phyloP scores from a whole-genome alignment of 1,284 basidiomycete species.

The Puccinia triticina region DNA sequence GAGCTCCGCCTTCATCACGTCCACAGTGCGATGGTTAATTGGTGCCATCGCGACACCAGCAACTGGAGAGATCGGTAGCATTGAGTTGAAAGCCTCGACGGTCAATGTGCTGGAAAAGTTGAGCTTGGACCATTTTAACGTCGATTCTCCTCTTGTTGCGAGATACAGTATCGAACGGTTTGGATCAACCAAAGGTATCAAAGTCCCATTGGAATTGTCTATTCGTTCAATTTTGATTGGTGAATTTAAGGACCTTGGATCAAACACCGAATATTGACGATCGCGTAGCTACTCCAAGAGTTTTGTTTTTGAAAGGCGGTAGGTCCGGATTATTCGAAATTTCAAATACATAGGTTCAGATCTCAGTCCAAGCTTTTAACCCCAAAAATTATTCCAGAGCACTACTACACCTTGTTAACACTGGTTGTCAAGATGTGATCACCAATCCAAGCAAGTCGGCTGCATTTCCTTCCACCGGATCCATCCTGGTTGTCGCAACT shows the following conservation, averaged over 20 bases:
- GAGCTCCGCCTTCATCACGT: slow-evolving; percentile 63
- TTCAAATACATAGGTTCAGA: neutral
- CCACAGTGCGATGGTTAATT: slow-evolving; percentile 58
- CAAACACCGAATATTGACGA: slow-evolving; percentile 55
- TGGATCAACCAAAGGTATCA: slow-evolving; percentile 61
- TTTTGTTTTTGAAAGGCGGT: neutral
- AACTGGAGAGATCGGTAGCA: slow-evolving; percentile 58
- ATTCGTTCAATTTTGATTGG: slow-evolving; percentile 57
- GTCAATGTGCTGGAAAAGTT: slow-evolving; percentile 11
- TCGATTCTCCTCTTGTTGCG: slow-evolving; percentile 62
- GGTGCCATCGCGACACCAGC: slow-evolving; percentile 59
- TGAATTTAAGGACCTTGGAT: slow-evolving; percentile 56
- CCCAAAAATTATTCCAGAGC: neutral
- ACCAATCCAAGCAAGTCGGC: slow-evolving; percentile 57
- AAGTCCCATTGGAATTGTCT: slow-evolving; percentile 61
- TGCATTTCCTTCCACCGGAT: slow-evolving; percentile 59
- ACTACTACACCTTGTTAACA: slow-evolving; percentile 57
- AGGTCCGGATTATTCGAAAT: neutral
- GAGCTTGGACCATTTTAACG: slow-evolving; percentile 61
- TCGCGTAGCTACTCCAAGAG: slow-evolving; percentile 18
- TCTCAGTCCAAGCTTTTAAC: neutral
- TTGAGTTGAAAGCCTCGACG: slow-evolving; percentile 54
- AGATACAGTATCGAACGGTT: slow-evolving; percentile 61
- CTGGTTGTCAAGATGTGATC: slow-evolving; percentile 61
- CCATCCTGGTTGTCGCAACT: slow-evolving; percentile 42